A percentile compares a stretch with the other conserved stretches of the same genome.
These are phyloP conservation scores for Fraxinus floribunda DNA, from an alignment of 305 asterid genomes.

Conservation along the genomic window DNA sequence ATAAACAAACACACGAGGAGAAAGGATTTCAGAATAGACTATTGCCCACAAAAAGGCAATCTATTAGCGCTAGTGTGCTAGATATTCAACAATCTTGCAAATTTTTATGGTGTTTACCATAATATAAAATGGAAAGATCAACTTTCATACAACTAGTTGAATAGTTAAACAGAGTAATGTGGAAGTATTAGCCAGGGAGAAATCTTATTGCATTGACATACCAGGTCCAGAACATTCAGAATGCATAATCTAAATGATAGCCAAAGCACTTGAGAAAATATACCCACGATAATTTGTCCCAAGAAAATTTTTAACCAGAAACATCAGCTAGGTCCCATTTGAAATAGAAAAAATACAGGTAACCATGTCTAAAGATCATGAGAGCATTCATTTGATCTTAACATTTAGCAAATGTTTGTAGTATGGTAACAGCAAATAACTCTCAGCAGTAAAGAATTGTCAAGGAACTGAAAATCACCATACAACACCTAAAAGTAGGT, in stretches of 20 bases:
- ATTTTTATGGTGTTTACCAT: background rate
- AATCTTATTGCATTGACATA: background rate
- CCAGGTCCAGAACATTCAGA: background rate
- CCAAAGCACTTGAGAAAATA: background rate
- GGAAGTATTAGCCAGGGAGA: background rate
- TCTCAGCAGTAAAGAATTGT: slow-evolving; percentile 8
- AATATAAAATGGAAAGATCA: background rate
- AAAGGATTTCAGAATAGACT: background rate
- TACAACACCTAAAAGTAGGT: background rate
- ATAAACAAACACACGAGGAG: background rate
- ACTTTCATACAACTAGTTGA: background rate
- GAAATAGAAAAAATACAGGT: background rate
- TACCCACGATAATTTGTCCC: background rate
- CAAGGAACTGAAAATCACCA: background rate
- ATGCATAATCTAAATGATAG: background rate
- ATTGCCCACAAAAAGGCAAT: background rate
- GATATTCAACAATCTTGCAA: background rate
- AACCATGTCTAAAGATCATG: background rate
- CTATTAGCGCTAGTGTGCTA: background rate
- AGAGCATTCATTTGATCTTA: background rate
- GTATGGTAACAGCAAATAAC: slow-evolving; percentile 2
- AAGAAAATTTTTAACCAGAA: background rate
- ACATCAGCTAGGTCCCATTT: background rate
- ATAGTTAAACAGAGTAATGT: background rate
- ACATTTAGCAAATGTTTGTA: background rate